Evolutionary conservation across 495 filamentous ascomycete genomes (phyloP), one percentile per base, ranked within the genome.

Genomic region (Niebla homalea): DNA sequence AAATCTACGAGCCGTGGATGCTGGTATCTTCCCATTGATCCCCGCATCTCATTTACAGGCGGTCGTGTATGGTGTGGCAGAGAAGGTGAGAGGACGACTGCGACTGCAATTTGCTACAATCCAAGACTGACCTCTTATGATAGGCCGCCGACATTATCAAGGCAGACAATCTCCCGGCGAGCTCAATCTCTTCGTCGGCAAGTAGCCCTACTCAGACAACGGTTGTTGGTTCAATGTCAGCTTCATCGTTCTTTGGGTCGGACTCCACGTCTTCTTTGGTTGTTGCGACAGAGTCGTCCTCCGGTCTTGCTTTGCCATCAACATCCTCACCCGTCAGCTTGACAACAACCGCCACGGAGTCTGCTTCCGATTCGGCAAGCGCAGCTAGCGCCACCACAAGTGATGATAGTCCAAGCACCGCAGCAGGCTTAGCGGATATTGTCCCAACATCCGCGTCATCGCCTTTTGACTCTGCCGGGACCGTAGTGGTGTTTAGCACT

Each of bases 1-100:
- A 8, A 76, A 76, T 43, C 61, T 76, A n/a, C 68, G 74, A 4
- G 69, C 77, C 1, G 71, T 70, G 1, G 71, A 75, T 42, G 70
- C 70, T 4, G 64, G 67, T 47, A 61, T 75, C 5, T 61, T 65
- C 0, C 74, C 73, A 0, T 58, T 74, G 18, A 59, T 72, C 1
- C 60, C 72, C 22, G 72, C 68, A 6, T 66, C 71, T n/a, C 72
- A 75, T 59, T 51, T 73, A 21, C 72, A 74, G 60, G 64, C 72
- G 3, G 69, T 68, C 10, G 71, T 73, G 6, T 75, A 74, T 42
- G 72, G 66, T 4, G 60, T 75, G 22, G 72, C 72, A 10, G 72
- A 75, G 56, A 68, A 67, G 57, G 72, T 62, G 51, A 19, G 51
- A 38, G n/a, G n/a, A n/a, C n/a, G 7, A 57, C 56, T 25, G 56